Conservation (phyloP, 805 yeast genomes). For the Ogataea neopini region DNA sequence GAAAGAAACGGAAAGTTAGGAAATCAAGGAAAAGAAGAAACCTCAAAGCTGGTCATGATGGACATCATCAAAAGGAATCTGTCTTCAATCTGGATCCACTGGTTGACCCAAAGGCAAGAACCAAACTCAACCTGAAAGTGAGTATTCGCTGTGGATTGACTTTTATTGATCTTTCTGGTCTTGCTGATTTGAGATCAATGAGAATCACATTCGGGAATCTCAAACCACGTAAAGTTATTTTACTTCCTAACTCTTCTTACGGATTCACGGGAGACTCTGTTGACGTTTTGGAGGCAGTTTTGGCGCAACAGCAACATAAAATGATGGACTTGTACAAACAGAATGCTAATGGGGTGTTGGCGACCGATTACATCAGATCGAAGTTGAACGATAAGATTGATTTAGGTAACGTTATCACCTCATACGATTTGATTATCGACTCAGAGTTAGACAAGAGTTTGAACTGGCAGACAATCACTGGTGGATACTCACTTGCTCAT, state of each 20-base stretch:
- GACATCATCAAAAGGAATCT: conserved; percentile 18
- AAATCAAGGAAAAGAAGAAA: conserved; percentile 37
- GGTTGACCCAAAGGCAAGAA: conserved; percentile 25
- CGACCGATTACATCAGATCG: conserved; percentile 33
- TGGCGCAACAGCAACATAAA: conserved; percentile 23
- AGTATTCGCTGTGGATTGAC: conserved; percentile 68
- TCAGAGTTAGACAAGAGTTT: conserved; percentile 59
- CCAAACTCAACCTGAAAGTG: conserved; percentile 26
- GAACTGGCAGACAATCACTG: conserved; percentile 82
- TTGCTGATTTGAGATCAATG: conserved; percentile 81
- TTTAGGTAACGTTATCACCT: conserved; percentile 54
- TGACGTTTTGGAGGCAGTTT: conserved; percentile 24
- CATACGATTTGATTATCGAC: conserved; percentile 66
- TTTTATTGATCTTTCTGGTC: conserved; percentile 78
- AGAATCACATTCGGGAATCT: conserved; percentile 74
- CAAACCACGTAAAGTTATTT: conserved; percentile 75
- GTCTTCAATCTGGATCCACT: conserved; percentile 28
- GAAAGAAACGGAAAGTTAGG: conserved; percentile 22
- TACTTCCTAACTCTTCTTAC: conserved; percentile 27
- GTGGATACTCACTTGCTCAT: conserved; percentile 80
- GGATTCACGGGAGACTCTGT: conserved; percentile 26
- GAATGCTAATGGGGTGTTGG: conserved; percentile 17
- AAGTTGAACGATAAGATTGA: conserved; percentile 42
- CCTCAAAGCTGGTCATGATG: conserved; percentile 9
- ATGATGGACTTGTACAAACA: conserved; percentile 19